Evolutionary conservation across 2,329 filamentous ascomycete species (phyloP).

Genomic region (Ceratocystis lukuohia): DNA sequence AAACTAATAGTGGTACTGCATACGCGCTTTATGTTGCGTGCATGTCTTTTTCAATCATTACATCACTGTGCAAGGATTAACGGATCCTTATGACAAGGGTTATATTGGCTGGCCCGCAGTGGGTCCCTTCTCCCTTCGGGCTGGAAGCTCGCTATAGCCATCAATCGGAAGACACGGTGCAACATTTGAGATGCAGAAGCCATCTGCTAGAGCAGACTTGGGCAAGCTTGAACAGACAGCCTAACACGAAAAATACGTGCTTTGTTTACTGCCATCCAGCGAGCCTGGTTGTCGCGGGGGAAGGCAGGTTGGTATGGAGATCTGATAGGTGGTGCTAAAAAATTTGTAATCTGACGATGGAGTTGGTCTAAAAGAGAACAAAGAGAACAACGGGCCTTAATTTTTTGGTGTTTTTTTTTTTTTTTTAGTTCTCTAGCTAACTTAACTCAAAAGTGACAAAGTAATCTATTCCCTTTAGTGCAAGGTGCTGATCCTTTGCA

Average conservation of each 20-base stretch:
- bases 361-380: neutral
- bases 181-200: neutral
- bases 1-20: neutral
- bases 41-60: neutral
- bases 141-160: neutral
- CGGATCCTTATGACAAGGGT: neutral
- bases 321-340: neutral
- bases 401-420: neutral
- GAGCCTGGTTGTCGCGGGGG: too few species aligned
- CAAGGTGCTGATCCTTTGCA: neutral
- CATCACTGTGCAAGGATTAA: neutral
- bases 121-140: neutral
- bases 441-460: neutral
- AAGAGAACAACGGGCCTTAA: neutral
- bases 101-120: neutral
- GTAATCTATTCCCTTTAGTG: neutral
- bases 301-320: too few species aligned
- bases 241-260: too few species aligned
- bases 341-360: neutral
- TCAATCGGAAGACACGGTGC: neutral
- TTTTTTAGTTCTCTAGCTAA: neutral
- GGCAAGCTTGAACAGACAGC: too few species aligned
- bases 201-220: too few species aligned
- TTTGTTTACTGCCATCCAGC: too few species aligned
- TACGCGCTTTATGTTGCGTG: neutral